These are phyloP conservation scores for Helenozyma baotianmanensis DNA, from an alignment of 805 yeast species.

Conservation along the genomic window DNA sequence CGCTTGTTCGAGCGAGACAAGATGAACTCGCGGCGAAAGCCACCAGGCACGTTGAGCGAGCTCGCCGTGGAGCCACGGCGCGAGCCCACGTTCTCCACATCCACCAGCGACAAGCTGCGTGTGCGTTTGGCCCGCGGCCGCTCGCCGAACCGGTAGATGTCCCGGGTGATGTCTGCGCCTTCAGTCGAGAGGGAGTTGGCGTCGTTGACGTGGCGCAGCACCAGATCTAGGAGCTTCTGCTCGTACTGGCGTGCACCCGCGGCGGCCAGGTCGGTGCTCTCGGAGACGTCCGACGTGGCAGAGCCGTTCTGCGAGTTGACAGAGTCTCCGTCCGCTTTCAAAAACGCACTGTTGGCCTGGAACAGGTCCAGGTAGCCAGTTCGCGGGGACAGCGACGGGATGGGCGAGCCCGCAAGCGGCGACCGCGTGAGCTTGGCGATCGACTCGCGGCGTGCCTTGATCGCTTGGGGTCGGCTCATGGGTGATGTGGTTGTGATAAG, in stretches of 20 bases:
- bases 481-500: background rate
- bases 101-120: conserved; percentile 13
- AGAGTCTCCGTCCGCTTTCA: conserved; percentile 8
- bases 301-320: conserved; percentile 4
- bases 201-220: conserved; percentile 11
- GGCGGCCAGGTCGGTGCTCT: conserved; percentile 1
- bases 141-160: conserved; percentile 11
- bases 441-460: conserved; percentile 10
- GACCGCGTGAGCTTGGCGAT: conserved; percentile 15
- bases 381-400: conserved; percentile 9
- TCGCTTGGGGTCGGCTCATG: conserved; percentile 17
- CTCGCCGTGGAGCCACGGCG: conserved; percentile 64
- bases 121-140: conserved; percentile 9
- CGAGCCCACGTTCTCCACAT: conserved; percentile 1
- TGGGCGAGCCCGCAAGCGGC: conserved; percentile 6
- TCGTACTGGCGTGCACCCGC: background rate
- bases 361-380: too few species aligned
- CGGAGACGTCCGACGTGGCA: too few species aligned
- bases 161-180: conserved; percentile 18
- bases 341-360: conserved; percentile 6
- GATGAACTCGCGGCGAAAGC: conserved; percentile 70
- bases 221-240: conserved; percentile 8
- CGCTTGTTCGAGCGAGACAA: conserved; percentile 17
- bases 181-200: conserved; percentile 10
- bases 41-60: conserved; percentile 73